Conservation (phyloP, 345 rosid species). For the Gossypium longicalyx region DNA sequence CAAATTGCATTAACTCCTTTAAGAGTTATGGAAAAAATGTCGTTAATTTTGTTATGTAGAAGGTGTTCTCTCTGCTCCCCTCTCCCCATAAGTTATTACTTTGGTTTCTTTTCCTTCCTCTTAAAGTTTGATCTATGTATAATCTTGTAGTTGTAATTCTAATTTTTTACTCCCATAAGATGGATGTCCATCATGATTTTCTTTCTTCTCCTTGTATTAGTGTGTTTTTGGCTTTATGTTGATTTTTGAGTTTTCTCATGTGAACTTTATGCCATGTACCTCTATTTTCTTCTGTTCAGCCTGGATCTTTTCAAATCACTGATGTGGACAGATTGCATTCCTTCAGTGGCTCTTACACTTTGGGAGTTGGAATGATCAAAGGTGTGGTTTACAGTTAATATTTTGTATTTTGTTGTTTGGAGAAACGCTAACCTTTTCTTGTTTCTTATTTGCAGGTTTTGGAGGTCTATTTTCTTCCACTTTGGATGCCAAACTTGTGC, state of each 20-base stretch:
- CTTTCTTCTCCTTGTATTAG: not conserved
- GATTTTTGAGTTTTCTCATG: not conserved
- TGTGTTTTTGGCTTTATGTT: not conserved
- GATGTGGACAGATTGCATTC: slow-evolving; percentile 58
- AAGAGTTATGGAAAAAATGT: not conserved
- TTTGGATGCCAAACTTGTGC: slow-evolving; percentile 73
- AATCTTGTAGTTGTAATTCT: not conserved
- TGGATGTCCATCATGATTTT: not conserved
- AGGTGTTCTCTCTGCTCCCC: not conserved
- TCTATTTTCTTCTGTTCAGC: slow-evolving; percentile 39
- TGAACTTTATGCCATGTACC: not conserved
- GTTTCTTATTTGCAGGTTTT: slow-evolving; percentile 48
- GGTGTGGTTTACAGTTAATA: slow-evolving; percentile 34
- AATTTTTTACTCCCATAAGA: not conserved
- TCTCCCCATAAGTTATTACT: not conserved
- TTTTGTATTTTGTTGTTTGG: not conserved
- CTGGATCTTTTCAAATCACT: slow-evolving; percentile 44
- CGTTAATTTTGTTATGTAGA: not conserved
- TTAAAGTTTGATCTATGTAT: not conserved
- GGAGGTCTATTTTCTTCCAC: slow-evolving; percentile 48
- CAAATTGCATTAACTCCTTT: too few species aligned
- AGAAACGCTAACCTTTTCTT: not conserved
- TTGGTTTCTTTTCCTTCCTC: not conserved
- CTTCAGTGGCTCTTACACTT: slow-evolving; percentile 57
- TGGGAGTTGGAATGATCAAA: slow-evolving; percentile 68